phyloP scores from a whole-genome alignment of 345 rosid species.

The Hypericum perforatum region DNA sequence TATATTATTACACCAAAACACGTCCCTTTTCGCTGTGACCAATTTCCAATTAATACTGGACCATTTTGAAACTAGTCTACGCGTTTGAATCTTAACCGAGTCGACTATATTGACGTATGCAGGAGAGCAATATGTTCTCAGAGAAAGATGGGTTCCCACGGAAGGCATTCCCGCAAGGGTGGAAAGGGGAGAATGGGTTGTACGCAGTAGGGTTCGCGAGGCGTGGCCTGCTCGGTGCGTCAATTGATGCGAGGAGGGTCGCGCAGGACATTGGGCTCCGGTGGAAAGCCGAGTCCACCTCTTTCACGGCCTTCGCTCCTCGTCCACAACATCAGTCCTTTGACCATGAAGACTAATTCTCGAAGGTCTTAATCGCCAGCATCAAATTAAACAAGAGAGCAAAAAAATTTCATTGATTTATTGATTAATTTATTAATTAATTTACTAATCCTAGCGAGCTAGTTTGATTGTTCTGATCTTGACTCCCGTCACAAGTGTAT shows the following conservation, averaged over 20 bases:
- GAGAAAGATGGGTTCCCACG: conserved; percentile 58
- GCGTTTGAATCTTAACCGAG: too few relatives aligned
- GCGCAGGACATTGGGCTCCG: conserved; percentile 47
- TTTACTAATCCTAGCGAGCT: too few relatives aligned
- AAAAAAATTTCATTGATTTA: too few relatives aligned
- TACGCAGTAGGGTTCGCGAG: conserved; percentile 76
- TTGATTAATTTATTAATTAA: too few relatives aligned
- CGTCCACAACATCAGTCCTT: too few relatives aligned
- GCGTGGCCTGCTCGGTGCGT: conserved; percentile 73
- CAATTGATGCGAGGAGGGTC: conserved; percentile 54
- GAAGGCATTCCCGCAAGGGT: conserved; percentile 52
- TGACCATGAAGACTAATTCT: too few relatives aligned
- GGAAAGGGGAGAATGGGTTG: conserved; percentile 76
- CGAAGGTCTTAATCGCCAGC: too few relatives aligned
- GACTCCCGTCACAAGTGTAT: too few relatives aligned
- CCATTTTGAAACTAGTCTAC: too few relatives aligned
- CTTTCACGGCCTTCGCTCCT: conserved; percentile 6
- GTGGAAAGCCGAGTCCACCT: conserved; percentile 27
- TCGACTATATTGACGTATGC: not conserved
- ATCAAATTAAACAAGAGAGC: too few relatives aligned
- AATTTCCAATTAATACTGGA: too few relatives aligned
- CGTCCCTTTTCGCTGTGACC: not conserved
- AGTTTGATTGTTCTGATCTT: too few relatives aligned
- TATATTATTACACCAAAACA: not conserved
- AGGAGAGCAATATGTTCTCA: conserved; percentile 57